Base-by-base conservation (phyloP, 345 rosid genomes). In the Combretum micranthum region DNA sequence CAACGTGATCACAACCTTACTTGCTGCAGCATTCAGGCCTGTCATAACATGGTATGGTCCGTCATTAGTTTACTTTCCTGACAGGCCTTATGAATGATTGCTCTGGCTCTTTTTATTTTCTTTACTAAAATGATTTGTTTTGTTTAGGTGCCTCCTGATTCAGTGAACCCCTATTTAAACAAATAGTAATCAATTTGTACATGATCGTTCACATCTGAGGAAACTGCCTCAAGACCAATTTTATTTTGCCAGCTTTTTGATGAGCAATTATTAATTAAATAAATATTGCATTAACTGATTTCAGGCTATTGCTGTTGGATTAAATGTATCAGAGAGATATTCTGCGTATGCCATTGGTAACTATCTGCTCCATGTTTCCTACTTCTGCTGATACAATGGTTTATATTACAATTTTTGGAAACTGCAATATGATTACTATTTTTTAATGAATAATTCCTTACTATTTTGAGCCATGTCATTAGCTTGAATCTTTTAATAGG, bases 21-120 rank as follows among this genome's bases (percentile, higher is more conserved):
- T 93, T 69, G 97, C 96, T 15, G 91, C 97, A 55, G 95, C 90
- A 47, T 93, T 75, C 97, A 93, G 79, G 80, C 96, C 59, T 93
- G 99, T 62, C 99, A 93, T 65, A 95, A 93, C 72, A 82, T 86
- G 99, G 99, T 93, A 85, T 52, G 49, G 37, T 69, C 50, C 56
- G 53, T 26, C 70, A 69, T 56, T 64, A 47, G 23, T 45, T 17
- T 15, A 12, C 50, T 25, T 23, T 39, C 21, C 37, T 16, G 50
- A 17, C 23, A 47, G 20, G 18, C 10, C 12, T 54, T n/a, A 32
- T 54, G 37, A 20, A 32, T 54, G 37, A 20, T 53, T 37, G 47
- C 39, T 56, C 47, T 21, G 21, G 50, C 57, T 20, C 19, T 20
- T 55, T 66, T 42, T 17, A n/a, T 44, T 54, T 51, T 22, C 23